These are phyloP conservation scores for Zymoseptoria ardabiliae DNA, from an alignment of 2,329 filamentous ascomycete species.

Conservation along the genomic window DNA sequence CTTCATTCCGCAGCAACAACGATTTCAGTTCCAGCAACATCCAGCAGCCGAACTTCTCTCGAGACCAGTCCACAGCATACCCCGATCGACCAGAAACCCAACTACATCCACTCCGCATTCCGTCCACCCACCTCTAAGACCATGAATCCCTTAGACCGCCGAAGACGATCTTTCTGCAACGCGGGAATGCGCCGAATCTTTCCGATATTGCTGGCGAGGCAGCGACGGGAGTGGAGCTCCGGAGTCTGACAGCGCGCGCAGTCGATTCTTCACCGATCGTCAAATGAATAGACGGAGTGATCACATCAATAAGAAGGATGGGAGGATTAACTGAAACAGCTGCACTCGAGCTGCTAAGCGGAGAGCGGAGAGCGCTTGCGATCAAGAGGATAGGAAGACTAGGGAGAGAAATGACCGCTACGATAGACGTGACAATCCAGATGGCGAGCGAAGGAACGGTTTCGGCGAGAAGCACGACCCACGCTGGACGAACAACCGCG, in stretches of 20 bases:
- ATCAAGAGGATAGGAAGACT: constrained; percentile 59
- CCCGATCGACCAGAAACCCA: too few species aligned
- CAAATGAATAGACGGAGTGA: constrained; percentile 35
- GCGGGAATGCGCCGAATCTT: constrained; percentile 46
- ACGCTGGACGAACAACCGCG: constrained; percentile 42
- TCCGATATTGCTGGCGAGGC: constrained; percentile 26
- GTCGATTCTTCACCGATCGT: constrained; percentile 38
- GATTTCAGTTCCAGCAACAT: too few species aligned
- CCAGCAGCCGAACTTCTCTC: too few species aligned
- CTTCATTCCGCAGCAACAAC: too few species aligned
- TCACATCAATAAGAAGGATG: constrained; percentile 27
- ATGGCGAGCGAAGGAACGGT: constrained; percentile 55
- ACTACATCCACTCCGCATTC: too few species aligned
- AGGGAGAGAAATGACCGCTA: constrained; percentile 48
- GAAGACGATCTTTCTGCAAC: constrained; percentile 74
- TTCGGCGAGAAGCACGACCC: constrained; percentile 63
- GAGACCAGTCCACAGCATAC: too few species aligned
- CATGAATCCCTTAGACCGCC: constrained; percentile 82
- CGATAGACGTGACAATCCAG: constrained; percentile 30
- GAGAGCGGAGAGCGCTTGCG: constrained; percentile 28
- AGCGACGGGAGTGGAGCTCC: constrained; percentile 25
- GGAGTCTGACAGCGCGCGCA: constrained; percentile 29
- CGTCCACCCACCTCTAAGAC: constrained; percentile 39
- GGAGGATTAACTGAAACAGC: constrained; percentile 54
- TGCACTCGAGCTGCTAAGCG: constrained; percentile 69